Base-by-base conservation (phyloP, 2,329 filamentous ascomycete genomes). In the Stachybotrys echinatus region DNA sequence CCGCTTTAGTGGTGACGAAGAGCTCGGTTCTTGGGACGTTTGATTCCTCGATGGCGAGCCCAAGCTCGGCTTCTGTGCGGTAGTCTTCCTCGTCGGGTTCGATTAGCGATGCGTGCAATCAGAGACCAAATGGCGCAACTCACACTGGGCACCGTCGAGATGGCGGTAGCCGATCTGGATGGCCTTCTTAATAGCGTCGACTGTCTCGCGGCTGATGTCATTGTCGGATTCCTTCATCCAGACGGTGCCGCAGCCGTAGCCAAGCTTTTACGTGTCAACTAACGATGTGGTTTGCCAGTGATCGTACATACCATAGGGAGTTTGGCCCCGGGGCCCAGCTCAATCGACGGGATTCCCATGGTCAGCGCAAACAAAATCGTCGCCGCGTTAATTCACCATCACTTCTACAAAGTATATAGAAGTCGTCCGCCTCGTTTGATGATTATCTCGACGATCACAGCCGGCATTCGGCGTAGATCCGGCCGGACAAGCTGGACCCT, bases 91-190 rank as follows among this genome's bases (percentile, higher is more conserved):
- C 3, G 14, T 3, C 14, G 5, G 10, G 27, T 34, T 34, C n/a
- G 27, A 14, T 14, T 14, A 34, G 10, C 27, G 14, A 14, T 34
- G 14, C 10, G 27, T 5, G 14, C 27, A 5, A 34, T 14, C 10
- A 34, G 17, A 7, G 19, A 7, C 38, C 22, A 23, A 12, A 42
- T 12, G 2, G 43, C 39, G 23, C 42, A 5, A 43, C 50, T 22
- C n/a, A 50, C 51, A 42, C 37, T 53, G 48, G 2, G 51, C 51
- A 19, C 51, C 49, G 37, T 52, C 51, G 6, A 52, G 51, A 38
- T 50, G 51, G 3, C 45, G 48, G 20, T 50, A 52, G 14, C 51
- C 51, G 6, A 37, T 21, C 5, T 47, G 12, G 6, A 50, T 45
- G 17, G 51, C 51, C 5, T 17, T 37, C 23, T 47, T 53, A 20